Evolutionary conservation across 352 stramenopile species (phyloP).

Genomic region (Phytopythium sindhum): DNA sequence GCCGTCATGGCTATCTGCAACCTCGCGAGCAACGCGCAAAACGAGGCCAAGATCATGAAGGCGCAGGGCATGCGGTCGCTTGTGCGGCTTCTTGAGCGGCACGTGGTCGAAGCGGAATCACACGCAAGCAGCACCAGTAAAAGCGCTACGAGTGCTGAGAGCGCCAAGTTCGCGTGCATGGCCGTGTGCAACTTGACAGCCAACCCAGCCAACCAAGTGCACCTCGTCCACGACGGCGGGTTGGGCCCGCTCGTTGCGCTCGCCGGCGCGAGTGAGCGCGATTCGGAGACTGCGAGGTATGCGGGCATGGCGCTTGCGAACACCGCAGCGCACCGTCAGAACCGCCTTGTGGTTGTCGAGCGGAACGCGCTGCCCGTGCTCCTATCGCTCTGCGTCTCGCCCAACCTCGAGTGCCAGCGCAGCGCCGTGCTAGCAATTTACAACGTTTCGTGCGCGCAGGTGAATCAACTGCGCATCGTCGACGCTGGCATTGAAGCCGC

Average conservation of each 20-base stretch:
- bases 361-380: constrained; percentile 77
- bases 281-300: constrained; percentile 85
- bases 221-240: constrained; percentile 81
- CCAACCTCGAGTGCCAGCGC: constrained; percentile 88
- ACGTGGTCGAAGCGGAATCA: background rate
- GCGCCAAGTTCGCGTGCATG: constrained; percentile 90
- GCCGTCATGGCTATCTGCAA: constrained; percentile 88
- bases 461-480: constrained; percentile 90
- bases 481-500: constrained; percentile 84
- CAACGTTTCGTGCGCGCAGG: constrained; percentile 92
- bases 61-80: constrained; percentile 62
- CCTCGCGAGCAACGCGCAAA: constrained; percentile 63
- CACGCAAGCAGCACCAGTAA: background rate
- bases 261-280: constrained; percentile 32
- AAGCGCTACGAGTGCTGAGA: constrained; percentile 40
- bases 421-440: constrained; percentile 91
- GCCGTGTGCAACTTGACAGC: constrained; percentile 94
- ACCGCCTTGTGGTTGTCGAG: constrained; percentile 88
- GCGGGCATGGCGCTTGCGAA: constrained; percentile 95
- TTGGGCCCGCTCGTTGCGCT: constrained; percentile 82
- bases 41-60: constrained; percentile 82
- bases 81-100: constrained; percentile 41
- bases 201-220: constrained; percentile 87
- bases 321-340: constrained; percentile 86
- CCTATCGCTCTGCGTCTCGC: constrained; percentile 70